These are phyloP conservation scores for Saccharomycopsis javanensis DNA, from an alignment of 805 yeast species.

Conservation along the genomic window DNA sequence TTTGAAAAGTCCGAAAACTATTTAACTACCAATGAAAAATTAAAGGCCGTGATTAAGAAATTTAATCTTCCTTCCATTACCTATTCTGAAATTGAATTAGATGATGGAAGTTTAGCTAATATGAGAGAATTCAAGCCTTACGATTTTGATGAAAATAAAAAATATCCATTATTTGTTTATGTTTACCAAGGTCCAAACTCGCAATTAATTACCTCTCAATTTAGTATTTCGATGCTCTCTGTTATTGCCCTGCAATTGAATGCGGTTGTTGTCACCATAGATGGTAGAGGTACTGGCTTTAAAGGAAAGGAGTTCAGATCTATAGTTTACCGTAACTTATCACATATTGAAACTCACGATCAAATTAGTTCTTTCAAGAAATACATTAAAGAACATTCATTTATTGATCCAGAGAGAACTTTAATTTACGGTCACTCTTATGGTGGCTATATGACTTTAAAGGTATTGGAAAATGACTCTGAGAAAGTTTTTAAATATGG, in stretches of 20 bases:
- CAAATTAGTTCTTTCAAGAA: slow-evolving; percentile 76
- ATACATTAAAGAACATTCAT: slow-evolving; percentile 39
- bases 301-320: slow-evolving; percentile 73
- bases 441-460: slow-evolving; percentile 71
- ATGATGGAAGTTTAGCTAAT: slow-evolving; percentile 44
- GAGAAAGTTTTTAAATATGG: slow-evolving; percentile 62
- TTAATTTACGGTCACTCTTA: slow-evolving; percentile 88
- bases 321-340: slow-evolving; percentile 71
- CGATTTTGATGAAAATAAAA: slow-evolving; percentile 43
- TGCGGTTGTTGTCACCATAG: slow-evolving; percentile 88
- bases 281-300: slow-evolving; percentile 94
- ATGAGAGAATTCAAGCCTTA: slow-evolving; percentile 71
- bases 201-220: slow-evolving; percentile 62
- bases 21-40: slow-evolving; percentile 35
- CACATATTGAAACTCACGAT: slow-evolving; percentile 74
- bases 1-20: slow-evolving; percentile 30
- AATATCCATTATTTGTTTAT: slow-evolving; percentile 74
- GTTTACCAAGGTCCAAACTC: slow-evolving; percentile 97
- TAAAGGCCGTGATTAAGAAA: slow-evolving; percentile 30
- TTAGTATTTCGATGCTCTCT: slow-evolving; percentile 56
- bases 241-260: slow-evolving; percentile 67
- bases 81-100: slow-evolving; percentile 43
- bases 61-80: slow-evolving; percentile 49
- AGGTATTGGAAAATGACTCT: slow-evolving; percentile 58
- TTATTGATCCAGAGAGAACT: slow-evolving; percentile 43